Evolutionary conservation across 352 stramenopile species (phyloP), one percentile per base, ranked within the genome.

Genomic region (Phytophthora quininea): DNA sequence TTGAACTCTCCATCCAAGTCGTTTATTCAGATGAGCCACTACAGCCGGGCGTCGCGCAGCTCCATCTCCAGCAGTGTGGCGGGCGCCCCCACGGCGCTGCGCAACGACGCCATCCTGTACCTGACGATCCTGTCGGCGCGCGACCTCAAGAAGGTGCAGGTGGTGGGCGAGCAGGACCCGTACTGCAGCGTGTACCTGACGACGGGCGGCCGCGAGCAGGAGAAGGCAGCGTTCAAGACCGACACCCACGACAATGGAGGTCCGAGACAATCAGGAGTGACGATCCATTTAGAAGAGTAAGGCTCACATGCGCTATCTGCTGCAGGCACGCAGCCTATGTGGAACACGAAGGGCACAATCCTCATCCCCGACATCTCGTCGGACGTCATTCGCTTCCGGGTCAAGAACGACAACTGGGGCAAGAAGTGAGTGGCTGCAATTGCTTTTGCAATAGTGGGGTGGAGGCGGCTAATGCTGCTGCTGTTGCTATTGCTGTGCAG

Each of bases 331-430:
- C 56, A 88, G 24, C 85, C 85, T 10, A 72, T 86, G 52, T 93
- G 85, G 85, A 93, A 93, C 50, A 81, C 87, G 35, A 93, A 93
- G 63, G 77, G 73, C 56, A 89, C 82, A 42, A 78, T 93, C 47
- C 56, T 93, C 33, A 82, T 93, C 59, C 64, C 82, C 38, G 81
- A 93, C 50, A 84, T 93, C 10, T 75, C 77, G 33, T 78, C 80
- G 33, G 82, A 90, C 52, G 69, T 91, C 54, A 70, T 93, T 60
- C 84, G 84, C 47, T 79, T 93, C 67, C 82, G 82, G 45, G 62
- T 93, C 27, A 74, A 88, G 54, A 93, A 93, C 64, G 84, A 93
- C 52, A 93, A 93, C 71, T 91, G 82, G 80, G 80, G 89, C 19
- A 87, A 87, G 56, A 93, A 85, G 82, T 92, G 46, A 59, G 71